Percentiles rank a stretch among this genome's conserved stretches.
phyloP scores from a whole-genome alignment of 306 rosid genomes.

The Inga leiocalycina region DNA sequence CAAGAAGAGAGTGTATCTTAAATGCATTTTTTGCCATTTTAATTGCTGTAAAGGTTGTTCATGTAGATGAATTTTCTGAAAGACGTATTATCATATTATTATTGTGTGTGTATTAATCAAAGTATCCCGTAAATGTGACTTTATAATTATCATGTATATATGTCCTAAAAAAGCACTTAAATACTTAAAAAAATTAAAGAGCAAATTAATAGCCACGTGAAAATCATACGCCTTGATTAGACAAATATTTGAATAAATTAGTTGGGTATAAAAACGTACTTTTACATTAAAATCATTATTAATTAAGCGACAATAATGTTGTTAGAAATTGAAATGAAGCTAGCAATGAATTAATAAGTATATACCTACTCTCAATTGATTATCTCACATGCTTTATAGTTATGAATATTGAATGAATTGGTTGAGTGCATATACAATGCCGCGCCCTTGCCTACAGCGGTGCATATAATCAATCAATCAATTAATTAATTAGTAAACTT shows the following conservation, averaged over 20 bases:
- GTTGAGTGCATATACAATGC: neutral
- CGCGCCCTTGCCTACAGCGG: neutral
- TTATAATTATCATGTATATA: neutral
- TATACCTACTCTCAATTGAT: neutral
- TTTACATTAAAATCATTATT: neutral
- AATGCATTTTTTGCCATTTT: too few species aligned
- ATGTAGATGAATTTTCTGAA: neutral
- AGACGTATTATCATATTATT: neutral
- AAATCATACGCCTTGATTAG: neutral
- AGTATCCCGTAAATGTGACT: neutral
- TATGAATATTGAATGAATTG: neutral
- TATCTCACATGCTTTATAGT: neutral
- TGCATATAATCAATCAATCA: too few species aligned
- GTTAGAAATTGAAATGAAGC: neutral
- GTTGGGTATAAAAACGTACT: neutral
- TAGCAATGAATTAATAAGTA: neutral
- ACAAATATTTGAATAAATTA: neutral
- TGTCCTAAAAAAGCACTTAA: neutral
- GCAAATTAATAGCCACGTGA: slow-evolving; percentile 6
- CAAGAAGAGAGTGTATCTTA: too few species aligned
- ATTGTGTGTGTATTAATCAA: neutral
- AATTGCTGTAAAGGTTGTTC: too few species aligned
- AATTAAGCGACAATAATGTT: neutral
- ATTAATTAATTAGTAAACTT: neutral
- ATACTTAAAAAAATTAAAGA: neutral